Evolutionary conservation across 805 yeast genomes (phyloP), one percentile per base, ranked within the genome.

Genomic region (Spathaspora hagerdaliae): DNA sequence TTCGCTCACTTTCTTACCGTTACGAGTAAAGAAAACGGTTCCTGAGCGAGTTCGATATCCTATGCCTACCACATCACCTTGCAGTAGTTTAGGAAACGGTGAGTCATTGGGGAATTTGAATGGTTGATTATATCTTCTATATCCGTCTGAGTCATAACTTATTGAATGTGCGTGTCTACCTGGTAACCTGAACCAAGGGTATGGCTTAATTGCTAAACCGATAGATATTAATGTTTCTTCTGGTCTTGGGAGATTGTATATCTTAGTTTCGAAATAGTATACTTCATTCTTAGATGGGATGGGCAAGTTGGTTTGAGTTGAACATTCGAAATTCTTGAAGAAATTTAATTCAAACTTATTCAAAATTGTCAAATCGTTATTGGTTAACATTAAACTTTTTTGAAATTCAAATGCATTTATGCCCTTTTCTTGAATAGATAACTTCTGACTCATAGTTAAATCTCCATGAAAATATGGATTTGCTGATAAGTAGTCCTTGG

Each of bases 21-120:
- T 94, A 53, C 96, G 77, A 0, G 99, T 94, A 73, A 91, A 94
- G 57, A 94, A 94, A 0, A 94, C 77, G 0, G 96, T 83, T 2
- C 97, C 96, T 13, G 87, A 74, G 38, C 89, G 73, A 2, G 87
- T 81, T 48, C 92, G 76, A 59, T 88, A 86, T 0, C 99, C 99
- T 27, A 92, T 79, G 2, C 99, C 99, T 11, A 94, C 75, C 31
- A 94, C 95, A 63, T 94, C 99, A 29, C 97, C 97, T 51, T 85
- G 82, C 32, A 79, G 75, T 39, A 83, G 64, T 24, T 63, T 54
- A 0, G 96, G 92, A 75, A 56, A 83, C 54, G 53, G 77, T 49
- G 59, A 76, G 49, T 61, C 87, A 65, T 54, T 68, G 56, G 46
- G 62, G 55, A 61, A 58, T 5, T 65, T 57, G 47, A 88, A 87